Evolutionary conservation across 2,329 filamentous ascomycete species (phyloP).

Genomic region (Curvularia sp.): DNA sequence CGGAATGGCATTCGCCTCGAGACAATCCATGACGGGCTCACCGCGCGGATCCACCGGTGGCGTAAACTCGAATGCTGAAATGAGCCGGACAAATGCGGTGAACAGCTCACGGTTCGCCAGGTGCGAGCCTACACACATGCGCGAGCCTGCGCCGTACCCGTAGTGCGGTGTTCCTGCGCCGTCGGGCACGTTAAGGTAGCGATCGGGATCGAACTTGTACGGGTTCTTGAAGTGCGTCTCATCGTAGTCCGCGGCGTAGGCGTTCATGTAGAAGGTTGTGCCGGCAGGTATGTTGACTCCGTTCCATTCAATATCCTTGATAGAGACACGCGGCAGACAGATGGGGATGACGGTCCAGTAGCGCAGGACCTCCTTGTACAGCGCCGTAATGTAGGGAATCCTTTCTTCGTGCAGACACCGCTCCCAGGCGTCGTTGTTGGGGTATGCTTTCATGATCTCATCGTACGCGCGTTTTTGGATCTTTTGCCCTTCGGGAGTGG

Average conservation of each 20-base stretch:
- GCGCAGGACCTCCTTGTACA: constrained; percentile 79
- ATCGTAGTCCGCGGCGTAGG: constrained; percentile 78
- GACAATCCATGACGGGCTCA: constrained; percentile 53
- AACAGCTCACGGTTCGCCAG: constrained; percentile 52
- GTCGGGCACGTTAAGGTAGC: constrained; percentile 64
- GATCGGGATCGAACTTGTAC: constrained; percentile 70
- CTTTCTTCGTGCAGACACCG: constrained; percentile 76
- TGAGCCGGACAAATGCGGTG: constrained; percentile 58
- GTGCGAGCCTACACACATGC: constrained; percentile 58
- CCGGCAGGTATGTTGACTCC: constrained; percentile 73
- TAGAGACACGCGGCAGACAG: constrained; percentile 73
- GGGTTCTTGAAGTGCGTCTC: constrained; percentile 70
- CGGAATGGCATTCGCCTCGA: constrained; percentile 56
- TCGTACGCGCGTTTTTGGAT: constrained; percentile 74
- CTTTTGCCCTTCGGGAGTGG: constrained; percentile 69
- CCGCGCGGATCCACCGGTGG: constrained; percentile 52
- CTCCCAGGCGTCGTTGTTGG: constrained; percentile 77
- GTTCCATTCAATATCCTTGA: constrained; percentile 75
- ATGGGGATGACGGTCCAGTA: constrained; percentile 84
- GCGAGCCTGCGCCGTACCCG: constrained; percentile 56
- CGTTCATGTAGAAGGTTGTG: constrained; percentile 80
- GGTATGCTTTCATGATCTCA: constrained; percentile 75
- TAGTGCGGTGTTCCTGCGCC: constrained; percentile 58
- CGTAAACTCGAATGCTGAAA: constrained; percentile 56
- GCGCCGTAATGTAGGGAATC: constrained; percentile 75